phyloP scores from a whole-genome alignment of 805 yeast species.

The Kazachstania psychrophila region DNA sequence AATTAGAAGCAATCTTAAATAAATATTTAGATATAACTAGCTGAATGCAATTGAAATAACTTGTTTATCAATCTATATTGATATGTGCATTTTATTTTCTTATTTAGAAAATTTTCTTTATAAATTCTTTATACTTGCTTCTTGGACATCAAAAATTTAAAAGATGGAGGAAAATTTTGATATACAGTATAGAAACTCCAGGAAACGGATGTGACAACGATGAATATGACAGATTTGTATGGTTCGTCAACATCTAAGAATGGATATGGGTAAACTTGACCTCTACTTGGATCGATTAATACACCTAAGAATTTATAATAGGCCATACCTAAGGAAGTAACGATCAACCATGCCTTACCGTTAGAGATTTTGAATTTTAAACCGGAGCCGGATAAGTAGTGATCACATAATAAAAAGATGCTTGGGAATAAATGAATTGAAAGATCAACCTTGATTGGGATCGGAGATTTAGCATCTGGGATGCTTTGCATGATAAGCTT shows the following conservation, averaged over 20 bases:
- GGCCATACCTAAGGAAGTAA: slow-evolving; percentile 33
- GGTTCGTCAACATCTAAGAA: slow-evolving; percentile 47
- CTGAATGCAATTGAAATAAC: no score
- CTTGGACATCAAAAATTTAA: not conserved
- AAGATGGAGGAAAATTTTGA: slow-evolving; percentile 25
- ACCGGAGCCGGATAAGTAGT: slow-evolving; percentile 40
- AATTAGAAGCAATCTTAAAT: no score
- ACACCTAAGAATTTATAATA: slow-evolving; percentile 48
- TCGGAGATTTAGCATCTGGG: slow-evolving; percentile 19
- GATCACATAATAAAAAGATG: slow-evolving; percentile 43
- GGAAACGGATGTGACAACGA: slow-evolving; percentile 34
- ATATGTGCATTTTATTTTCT: not conserved
- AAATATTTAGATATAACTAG: no score
- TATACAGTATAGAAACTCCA: slow-evolving; percentile 26
- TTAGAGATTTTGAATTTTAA: slow-evolving; percentile 30
- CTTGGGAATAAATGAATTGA: slow-evolving; percentile 54
- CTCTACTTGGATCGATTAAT: slow-evolving; percentile 38
- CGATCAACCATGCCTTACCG: slow-evolving; percentile 33
- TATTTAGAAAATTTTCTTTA: no score
- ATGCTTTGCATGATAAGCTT: slow-evolving; percentile 37
- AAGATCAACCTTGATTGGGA: slow-evolving; percentile 46
- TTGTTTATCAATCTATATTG: no score
- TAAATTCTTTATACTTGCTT: not conserved
- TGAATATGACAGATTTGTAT: slow-evolving; percentile 41
- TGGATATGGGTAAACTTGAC: slow-evolving; percentile 56